Evolutionary conservation across 2,329 filamentous ascomycete genomes (phyloP).

Genomic region (Chaetomium sp.): DNA sequence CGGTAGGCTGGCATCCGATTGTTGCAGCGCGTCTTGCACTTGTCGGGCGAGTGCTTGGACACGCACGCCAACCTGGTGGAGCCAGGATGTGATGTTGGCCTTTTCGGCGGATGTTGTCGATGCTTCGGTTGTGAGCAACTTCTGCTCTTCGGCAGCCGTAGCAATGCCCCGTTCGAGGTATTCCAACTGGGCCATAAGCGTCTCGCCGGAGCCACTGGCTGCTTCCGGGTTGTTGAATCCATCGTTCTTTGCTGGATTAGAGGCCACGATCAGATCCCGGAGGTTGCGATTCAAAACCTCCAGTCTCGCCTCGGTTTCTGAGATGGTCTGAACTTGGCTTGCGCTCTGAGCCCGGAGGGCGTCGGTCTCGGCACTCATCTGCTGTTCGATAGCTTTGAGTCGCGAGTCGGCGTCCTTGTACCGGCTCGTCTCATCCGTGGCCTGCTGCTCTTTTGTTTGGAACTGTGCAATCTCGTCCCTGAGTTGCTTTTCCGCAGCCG

Average conservation of each 20-base stretch:
- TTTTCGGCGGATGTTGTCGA: conserved; percentile 28
- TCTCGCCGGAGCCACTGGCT: conserved; percentile 46
- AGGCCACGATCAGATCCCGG: conserved; percentile 65
- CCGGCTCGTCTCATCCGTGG: conserved; percentile 20
- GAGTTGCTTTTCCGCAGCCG: conserved; percentile 20
- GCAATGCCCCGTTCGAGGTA: conserved; percentile 70
- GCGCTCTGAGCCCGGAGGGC: conserved; percentile 42
- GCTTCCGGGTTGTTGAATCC: conserved; percentile 49
- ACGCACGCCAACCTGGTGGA: conserved; percentile 54
- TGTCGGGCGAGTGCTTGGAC: conserved; percentile 65
- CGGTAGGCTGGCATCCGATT: conserved; percentile 52
- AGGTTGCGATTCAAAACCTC: conserved; percentile 68
- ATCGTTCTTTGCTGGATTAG: conserved; percentile 58
- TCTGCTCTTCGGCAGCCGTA: conserved; percentile 61
- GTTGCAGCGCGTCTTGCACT: conserved; percentile 60
- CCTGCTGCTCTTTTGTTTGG: conserved; percentile 19
- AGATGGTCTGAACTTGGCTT: conserved; percentile 54
- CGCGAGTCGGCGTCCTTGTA: conserved; percentile 27
- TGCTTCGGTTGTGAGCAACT: conserved; percentile 39
- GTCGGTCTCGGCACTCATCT: conserved; percentile 43
- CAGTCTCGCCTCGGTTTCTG: conserved; percentile 65
- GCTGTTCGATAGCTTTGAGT: conserved; percentile 41
- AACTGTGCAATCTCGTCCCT: conserved; percentile 17
- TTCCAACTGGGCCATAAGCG: conserved; percentile 62
- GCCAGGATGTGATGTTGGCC: conserved; percentile 12